Percentiles rank a stretch among this genome's conserved stretches.
These are phyloP conservation scores for Alternaria solani DNA, from an alignment of 2,329 filamentous ascomycete species.

Conservation along the genomic window DNA sequence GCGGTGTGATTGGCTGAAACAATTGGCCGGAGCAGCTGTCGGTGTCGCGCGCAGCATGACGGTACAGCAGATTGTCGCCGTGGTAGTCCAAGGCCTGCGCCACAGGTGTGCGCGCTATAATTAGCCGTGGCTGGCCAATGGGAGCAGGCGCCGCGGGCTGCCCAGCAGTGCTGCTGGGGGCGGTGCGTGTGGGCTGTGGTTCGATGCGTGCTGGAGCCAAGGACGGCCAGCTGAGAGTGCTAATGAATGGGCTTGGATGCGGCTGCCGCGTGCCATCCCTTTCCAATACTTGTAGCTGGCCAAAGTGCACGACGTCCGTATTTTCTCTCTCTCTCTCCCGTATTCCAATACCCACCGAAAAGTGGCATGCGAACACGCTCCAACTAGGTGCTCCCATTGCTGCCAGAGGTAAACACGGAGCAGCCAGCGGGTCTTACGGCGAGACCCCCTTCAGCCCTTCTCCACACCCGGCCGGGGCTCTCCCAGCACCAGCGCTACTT, in stretches of 20 bases:
- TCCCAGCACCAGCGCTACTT: conserved; percentile 21
- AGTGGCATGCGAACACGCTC: conserved; percentile 7
- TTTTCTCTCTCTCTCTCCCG: not conserved
- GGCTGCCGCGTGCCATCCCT: not conserved
- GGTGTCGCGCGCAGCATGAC: conserved; percentile 11
- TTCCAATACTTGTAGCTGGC: not conserved
- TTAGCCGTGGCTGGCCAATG: not conserved
- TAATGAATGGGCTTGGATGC: not conserved
- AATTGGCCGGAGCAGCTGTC: not conserved
- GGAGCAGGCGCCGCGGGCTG: not conserved
- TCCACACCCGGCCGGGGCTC: conserved; percentile 21
- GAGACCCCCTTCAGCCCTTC: conserved; percentile 23
- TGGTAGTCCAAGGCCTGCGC: conserved; percentile 6
- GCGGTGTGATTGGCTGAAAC: not conserved
- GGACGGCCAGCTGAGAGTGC: not conserved
- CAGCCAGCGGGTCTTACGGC: conserved; percentile 13
- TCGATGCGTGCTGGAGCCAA: not conserved
- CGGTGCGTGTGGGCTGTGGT: conserved; percentile 9
- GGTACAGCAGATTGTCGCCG: conserved; percentile 15
- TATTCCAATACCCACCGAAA: not conserved
- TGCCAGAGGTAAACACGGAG: conserved; percentile 9
- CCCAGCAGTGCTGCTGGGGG: not conserved
- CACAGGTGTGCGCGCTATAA: conserved; percentile 5
- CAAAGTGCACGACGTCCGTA: not conserved
- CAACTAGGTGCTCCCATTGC: not conserved